Evolutionary conservation across 805 yeast genomes (phyloP).

Genomic region (Clavispora asparagi): DNA sequence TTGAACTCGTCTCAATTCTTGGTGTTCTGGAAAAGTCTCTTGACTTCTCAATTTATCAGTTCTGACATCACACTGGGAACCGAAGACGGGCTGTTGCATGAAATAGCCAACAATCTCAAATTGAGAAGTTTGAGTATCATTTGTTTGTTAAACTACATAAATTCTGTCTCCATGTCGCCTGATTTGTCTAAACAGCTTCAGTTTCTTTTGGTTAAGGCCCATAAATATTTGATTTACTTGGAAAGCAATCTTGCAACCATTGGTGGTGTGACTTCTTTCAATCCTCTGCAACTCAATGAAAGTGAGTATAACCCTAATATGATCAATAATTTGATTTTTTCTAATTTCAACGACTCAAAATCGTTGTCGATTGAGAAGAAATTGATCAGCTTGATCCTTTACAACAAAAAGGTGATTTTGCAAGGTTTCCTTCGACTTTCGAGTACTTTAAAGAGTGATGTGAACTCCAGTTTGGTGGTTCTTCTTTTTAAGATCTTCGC

Average conservation of each 20-base stretch:
- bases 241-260: slow-evolving; percentile 32
- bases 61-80: slow-evolving; percentile 14
- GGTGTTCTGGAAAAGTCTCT: slow-evolving; percentile 40
- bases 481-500: slow-evolving; percentile 34
- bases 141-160: slow-evolving; percentile 36
- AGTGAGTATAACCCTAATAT: slow-evolving; percentile 24
- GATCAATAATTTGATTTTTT: slow-evolving; percentile 25
- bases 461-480: slow-evolving; percentile 38
- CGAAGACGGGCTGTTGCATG: slow-evolving; percentile 16
- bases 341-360: slow-evolving; percentile 18
- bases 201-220: slow-evolving; percentile 35
- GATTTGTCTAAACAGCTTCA: slow-evolving; percentile 38
- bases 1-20: slow-evolving; percentile 40
- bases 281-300: slow-evolving; percentile 23
- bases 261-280: slow-evolving; percentile 31
- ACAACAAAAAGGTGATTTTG: slow-evolving; percentile 33
- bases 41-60: slow-evolving; percentile 37
- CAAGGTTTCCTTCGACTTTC: slow-evolving; percentile 32
- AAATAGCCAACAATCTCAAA: slow-evolving; percentile 30
- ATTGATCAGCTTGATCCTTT: slow-evolving; percentile 29
- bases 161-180: slow-evolving; percentile 33
- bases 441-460: slow-evolving; percentile 28
- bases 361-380: slow-evolving; percentile 21
- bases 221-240: slow-evolving; percentile 35
- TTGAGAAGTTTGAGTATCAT: slow-evolving; percentile 34